A percentile compares a stretch with the other conserved stretches of the same genome.
Conservation (phyloP, 148 eudicot species). For the Camellia sinensis region DNA sequence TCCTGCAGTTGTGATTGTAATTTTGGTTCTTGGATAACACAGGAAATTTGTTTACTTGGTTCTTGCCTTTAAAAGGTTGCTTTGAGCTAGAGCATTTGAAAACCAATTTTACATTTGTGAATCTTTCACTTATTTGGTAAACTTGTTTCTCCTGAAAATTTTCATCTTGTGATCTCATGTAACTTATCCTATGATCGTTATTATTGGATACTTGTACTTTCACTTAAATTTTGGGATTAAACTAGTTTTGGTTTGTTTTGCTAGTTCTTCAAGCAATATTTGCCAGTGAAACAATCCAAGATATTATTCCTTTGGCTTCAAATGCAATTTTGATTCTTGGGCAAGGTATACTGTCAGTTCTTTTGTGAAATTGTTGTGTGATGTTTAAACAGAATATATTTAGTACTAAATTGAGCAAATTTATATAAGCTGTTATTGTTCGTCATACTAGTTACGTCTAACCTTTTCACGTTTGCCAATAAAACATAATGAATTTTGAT, state of each 20-base stretch:
- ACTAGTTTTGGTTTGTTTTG: constrained; percentile 21
- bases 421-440: too few species aligned
- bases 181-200: not conserved
- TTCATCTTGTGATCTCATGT: not conserved
- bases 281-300: constrained; percentile 70
- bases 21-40: not conserved
- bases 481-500: not conserved
- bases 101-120: not conserved
- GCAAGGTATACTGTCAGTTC: constrained; percentile 55
- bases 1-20: too few species aligned
- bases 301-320: constrained; percentile 57
- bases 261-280: constrained; percentile 68
- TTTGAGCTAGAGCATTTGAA: not conserved
- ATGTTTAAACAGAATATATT: too few species aligned
- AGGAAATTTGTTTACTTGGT: not conserved
- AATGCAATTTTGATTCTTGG: constrained; percentile 78
- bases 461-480: not conserved
- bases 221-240: not conserved
- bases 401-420: too few species aligned
- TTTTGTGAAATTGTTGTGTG: not conserved
- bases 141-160: not conserved
- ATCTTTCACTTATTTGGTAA: not conserved
- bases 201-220: not conserved
- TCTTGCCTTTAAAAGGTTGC: not conserved
- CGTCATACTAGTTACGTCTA: too few species aligned